Evolutionary conservation across 2,329 filamentous ascomycete species (phyloP).

Genomic region (Torrubiellomyces zombiae): DNA sequence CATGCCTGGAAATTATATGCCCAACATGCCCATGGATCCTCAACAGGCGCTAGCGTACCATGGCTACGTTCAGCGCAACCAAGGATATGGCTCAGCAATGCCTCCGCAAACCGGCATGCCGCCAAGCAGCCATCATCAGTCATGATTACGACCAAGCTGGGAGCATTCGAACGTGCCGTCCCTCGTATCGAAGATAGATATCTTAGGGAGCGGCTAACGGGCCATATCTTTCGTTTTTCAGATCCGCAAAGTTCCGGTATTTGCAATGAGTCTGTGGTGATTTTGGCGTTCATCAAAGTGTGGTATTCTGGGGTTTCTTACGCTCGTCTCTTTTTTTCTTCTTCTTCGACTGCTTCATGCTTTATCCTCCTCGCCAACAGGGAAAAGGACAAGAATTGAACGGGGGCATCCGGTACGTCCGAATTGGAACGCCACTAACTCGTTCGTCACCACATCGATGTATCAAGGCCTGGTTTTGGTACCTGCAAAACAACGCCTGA

Average conservation of each 20-base stretch:
- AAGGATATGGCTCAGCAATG: slow-evolving; percentile 61
- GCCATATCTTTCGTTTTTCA: slow-evolving; percentile 9
- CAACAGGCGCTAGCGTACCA: slow-evolving; percentile 72
- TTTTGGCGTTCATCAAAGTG: slow-evolving; percentile 27
- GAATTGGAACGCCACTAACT: no score
- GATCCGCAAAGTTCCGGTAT: slow-evolving; percentile 18
- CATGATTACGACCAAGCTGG: slow-evolving; percentile 36
- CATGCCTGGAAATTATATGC: slow-evolving; percentile 48
- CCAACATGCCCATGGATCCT: slow-evolving; percentile 52
- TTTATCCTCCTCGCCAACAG: slow-evolving; percentile 3
- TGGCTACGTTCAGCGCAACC: slow-evolving; percentile 59
- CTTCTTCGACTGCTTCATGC: slow-evolving; percentile 1
- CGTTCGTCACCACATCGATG: no score
- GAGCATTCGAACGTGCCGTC: no score
- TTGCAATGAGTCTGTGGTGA: slow-evolving; percentile 22
- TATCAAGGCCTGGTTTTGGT: no score
- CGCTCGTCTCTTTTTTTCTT: slow-evolving; percentile 7
- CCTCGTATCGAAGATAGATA: no score
- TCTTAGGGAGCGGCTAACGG: no score
- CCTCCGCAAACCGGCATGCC: slow-evolving; percentile 63
- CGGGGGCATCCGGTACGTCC: no score
- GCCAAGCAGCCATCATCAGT: slow-evolving; percentile 67
- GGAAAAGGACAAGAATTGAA: no score
- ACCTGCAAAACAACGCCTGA: no score
- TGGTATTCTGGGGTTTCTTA: slow-evolving; percentile 17